A percentile compares a stretch with the other conserved stretches of the same genome.
Conservation (phyloP, 768 basidiomycete species). For the Psilocybe azurescens region DNA sequence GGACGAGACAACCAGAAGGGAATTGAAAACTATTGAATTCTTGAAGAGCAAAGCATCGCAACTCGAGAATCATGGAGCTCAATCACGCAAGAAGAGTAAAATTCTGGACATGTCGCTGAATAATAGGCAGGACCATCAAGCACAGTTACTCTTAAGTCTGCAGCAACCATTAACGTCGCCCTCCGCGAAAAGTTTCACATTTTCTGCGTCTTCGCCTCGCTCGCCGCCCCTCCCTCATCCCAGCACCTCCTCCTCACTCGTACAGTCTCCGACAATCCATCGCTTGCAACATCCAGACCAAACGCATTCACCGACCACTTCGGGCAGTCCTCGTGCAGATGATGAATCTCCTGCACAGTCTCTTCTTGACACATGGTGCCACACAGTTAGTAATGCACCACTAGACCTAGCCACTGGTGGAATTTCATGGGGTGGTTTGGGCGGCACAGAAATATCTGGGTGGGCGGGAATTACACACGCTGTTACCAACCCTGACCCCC, state of each 20-base stretch:
- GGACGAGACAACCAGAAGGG: conserved; percentile 83
- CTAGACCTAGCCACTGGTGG: conserved; percentile 54
- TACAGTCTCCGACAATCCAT: conserved; percentile 62
- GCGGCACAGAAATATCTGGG: conserved; percentile 59
- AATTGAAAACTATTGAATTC: conserved; percentile 86
- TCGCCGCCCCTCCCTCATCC: conserved; percentile 36
- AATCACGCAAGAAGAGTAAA: conserved; percentile 28
- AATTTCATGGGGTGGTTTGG: conserved; percentile 67
- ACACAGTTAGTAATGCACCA: conserved; percentile 73
- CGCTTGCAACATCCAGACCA: conserved; percentile 65
- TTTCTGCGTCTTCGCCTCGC: conserved; percentile 31
- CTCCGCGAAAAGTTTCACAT: conserved; percentile 34
- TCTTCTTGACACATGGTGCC: conserved; percentile 85
- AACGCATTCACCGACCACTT: conserved; percentile 61
- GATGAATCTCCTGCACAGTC: conserved; percentile 80
- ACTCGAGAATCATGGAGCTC: conserved; percentile 41
- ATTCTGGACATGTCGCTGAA: conserved; percentile 30
- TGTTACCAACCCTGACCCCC: conserved; percentile 45
- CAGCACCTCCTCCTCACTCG: conserved; percentile 31
- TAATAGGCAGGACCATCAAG: conserved; percentile 46
- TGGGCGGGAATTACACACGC: conserved; percentile 57
- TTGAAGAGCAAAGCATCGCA: conserved; percentile 72
- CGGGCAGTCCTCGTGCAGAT: conserved; percentile 75
- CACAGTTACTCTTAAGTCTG: conserved; percentile 55
- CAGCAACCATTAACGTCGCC: conserved; percentile 45